A percentile compares a stretch with the other conserved stretches of the same genome.
phyloP scores from a whole-genome alignment of 2,329 filamentous ascomycete genomes.

The Colletotrichum simmondsii region DNA sequence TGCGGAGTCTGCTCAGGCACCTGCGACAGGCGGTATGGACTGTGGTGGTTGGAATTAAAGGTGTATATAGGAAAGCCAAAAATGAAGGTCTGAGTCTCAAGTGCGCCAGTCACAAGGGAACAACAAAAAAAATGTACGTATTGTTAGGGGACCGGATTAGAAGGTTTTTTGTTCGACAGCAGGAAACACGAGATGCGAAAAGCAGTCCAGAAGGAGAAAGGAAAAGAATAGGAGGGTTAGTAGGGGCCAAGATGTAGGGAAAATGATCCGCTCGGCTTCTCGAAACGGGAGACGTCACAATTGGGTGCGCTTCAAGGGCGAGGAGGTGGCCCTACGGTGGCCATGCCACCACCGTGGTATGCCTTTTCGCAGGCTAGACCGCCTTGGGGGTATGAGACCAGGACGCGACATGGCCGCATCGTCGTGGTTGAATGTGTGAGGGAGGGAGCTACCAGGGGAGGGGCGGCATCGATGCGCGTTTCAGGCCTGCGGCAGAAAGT shows the following conservation, averaged over 20 bases:
- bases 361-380: conserved; percentile 31
- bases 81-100: conserved; percentile 33
- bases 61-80: conserved; percentile 17
- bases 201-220: conserved; percentile 26
- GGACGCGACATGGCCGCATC: conserved; percentile 22
- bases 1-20: conserved; percentile 16
- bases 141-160: conserved; percentile 14
- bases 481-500: conserved; percentile 40
- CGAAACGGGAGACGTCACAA: conserved; percentile 44
- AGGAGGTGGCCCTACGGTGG: conserved; percentile 29
- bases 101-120: conserved; percentile 36
- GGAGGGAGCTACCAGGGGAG: conserved; percentile 10
- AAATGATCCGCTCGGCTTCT: conserved; percentile 32
- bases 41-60: conserved; percentile 23
- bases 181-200: conserved; percentile 26
- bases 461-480: conserved; percentile 29
- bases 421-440: conserved; percentile 20
- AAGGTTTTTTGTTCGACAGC: conserved; percentile 24
- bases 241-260: conserved; percentile 20
- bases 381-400: conserved; percentile 28
- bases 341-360: conserved; percentile 17
- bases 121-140: conserved; percentile 35
- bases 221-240: conserved; percentile 8
- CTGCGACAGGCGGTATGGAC: conserved; percentile 16
- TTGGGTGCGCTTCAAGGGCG: conserved; percentile 35